These are phyloP conservation scores for Golubevia sp. DNA, from an alignment of 1,284 basidiomycete species.

Conservation along the genomic window DNA sequence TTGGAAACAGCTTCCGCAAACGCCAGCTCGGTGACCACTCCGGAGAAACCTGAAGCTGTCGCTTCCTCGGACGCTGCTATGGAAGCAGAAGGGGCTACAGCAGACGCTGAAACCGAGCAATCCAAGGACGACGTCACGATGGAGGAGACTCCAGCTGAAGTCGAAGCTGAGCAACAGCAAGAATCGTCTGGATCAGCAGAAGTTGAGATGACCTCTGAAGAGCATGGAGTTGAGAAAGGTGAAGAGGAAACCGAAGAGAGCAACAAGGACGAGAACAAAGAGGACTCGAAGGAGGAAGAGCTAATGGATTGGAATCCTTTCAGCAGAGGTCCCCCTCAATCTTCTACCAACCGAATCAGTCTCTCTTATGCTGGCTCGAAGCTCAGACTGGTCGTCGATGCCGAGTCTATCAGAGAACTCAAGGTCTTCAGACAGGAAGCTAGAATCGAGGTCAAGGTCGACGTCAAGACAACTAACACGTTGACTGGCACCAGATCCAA, in stretches of 20 bases:
- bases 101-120: not conserved
- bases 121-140: not conserved
- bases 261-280: not conserved
- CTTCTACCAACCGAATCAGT: constrained; percentile 31
- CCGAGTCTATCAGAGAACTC: constrained; percentile 27
- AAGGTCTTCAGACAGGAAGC: constrained; percentile 25
- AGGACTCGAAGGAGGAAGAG: not conserved
- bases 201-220: too few relatives aligned
- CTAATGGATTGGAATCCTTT: constrained; percentile 7
- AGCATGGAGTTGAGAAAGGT: too few relatives aligned
- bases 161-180: not conserved
- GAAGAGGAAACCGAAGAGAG: not conserved
- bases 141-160: not conserved
- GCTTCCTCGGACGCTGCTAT: not conserved
- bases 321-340: constrained; percentile 33
- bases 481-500: not conserved
- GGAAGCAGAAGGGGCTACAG: not conserved
- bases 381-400: constrained; percentile 35
- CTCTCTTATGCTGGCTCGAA: constrained; percentile 30
- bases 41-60: not conserved
- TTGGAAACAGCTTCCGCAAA: too few relatives aligned
- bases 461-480: constrained; percentile 4
- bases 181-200: too few relatives aligned
- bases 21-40: not conserved
- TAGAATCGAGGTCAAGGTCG: constrained; percentile 28